A percentile compares a stretch with the other conserved stretches of the same genome.
phyloP scores from a whole-genome alignment of 306 rosid species.

The Citrullus amarus region DNA sequence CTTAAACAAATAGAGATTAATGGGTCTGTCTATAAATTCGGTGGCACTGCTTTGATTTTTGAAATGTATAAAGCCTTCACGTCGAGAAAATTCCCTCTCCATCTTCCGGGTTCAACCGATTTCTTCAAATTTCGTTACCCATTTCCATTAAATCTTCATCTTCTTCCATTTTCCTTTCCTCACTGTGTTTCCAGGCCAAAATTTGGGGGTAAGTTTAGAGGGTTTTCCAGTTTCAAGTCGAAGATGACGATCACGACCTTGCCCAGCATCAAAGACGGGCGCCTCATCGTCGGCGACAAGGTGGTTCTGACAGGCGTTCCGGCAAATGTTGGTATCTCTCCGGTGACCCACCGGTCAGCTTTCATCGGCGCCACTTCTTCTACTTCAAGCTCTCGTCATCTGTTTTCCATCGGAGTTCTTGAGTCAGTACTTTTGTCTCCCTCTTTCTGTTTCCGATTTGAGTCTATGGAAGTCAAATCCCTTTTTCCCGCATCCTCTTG shows the following conservation, averaged over 20 bases:
- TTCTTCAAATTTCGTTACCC: not conserved
- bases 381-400: constrained; percentile 30
- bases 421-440: constrained; percentile 21
- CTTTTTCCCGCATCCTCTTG: not conserved
- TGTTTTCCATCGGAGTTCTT: constrained; percentile 47
- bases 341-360: constrained; percentile 23
- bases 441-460: not conserved
- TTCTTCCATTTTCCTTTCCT: not conserved
- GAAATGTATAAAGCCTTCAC: not conserved
- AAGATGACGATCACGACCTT: constrained; percentile 40
- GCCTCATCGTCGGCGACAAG: constrained; percentile 35
- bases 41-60: not conserved
- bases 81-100: not conserved
- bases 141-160: not conserved
- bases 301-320: constrained; percentile 39
- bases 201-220: not conserved
- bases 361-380: constrained; percentile 49
- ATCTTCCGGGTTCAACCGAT: not conserved
- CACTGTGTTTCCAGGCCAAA: not conserved
- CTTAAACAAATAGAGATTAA: not conserved
- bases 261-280: constrained; percentile 27
- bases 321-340: constrained; percentile 29
- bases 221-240: not conserved
- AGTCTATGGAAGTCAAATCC: not conserved
- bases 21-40: not conserved